Conservation (phyloP, 2,329 filamentous ascomycete genomes). For the Coniochaeta sp. region DNA sequence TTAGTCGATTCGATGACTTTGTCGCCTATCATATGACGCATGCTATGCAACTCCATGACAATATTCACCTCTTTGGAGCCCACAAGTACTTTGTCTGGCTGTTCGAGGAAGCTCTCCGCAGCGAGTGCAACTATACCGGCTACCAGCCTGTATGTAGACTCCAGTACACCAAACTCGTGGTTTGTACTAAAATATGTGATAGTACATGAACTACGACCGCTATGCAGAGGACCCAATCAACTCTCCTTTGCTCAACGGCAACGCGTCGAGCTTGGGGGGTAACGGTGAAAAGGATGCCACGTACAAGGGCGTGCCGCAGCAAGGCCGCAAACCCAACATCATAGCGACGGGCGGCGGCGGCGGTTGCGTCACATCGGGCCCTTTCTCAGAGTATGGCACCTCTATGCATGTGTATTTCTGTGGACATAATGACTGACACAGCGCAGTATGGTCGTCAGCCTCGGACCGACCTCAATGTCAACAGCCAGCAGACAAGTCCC, state of each 20-base stretch:
- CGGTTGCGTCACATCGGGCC: conserved; percentile 43
- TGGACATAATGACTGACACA: conserved; percentile 4
- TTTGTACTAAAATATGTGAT: conserved; percentile 4
- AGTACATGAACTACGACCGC: conserved; percentile 45
- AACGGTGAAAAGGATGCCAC: conserved; percentile 27
- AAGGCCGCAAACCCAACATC: conserved; percentile 26
- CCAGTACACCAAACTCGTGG: too few relatives aligned
- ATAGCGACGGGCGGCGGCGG: conserved; percentile 42
- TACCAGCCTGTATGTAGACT: conserved; percentile 18
- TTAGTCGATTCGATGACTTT: conserved; percentile 23
- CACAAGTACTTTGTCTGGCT: conserved; percentile 22
- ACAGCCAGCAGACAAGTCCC: conserved; percentile 18
- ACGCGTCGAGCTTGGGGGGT: conserved; percentile 39
- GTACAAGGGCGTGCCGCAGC: conserved; percentile 18
- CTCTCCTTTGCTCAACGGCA: conserved; percentile 48
- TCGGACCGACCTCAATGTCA: conserved; percentile 27
- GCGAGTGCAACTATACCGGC: conserved; percentile 25
- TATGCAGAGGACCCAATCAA: conserved; percentile 37
- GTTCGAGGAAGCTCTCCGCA: conserved; percentile 23
- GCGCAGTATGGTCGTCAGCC: conserved; percentile 30
- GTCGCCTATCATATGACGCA: conserved; percentile 23
- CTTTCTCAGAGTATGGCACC: conserved; percentile 31
- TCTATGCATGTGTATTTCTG: too few relatives aligned
- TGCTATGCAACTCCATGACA: conserved; percentile 16
- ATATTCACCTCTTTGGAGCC: conserved; percentile 18